These are phyloP conservation scores for Yarrowia sp. DNA, from an alignment of 805 yeast species.

Conservation along the genomic window DNA sequence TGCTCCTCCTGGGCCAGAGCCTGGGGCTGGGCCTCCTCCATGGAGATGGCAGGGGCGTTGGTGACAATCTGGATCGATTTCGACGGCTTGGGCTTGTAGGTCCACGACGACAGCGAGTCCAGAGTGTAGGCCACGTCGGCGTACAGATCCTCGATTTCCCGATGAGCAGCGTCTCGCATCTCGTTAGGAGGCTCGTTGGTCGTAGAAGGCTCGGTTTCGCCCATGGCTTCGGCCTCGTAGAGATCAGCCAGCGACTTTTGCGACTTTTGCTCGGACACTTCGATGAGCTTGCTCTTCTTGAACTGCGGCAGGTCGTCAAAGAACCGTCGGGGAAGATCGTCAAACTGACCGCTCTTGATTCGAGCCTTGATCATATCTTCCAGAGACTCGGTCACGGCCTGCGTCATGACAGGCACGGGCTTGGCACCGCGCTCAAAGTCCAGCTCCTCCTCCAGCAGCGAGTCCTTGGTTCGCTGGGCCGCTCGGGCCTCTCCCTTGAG, in stretches of 20 bases:
- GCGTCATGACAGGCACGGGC: conserved; percentile 94
- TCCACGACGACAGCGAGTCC: conserved; percentile 93
- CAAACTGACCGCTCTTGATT: conserved; percentile 74
- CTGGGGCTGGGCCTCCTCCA: conserved; percentile 97
- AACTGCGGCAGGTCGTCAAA: conserved; percentile 68
- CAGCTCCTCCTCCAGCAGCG: conserved; percentile 74
- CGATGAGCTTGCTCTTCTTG: conserved; percentile 58
- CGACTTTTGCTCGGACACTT: conserved; percentile 84
- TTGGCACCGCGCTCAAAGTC: conserved; percentile 93
- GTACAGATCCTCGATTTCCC: conserved; percentile 74
- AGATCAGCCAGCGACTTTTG: conserved; percentile 87
- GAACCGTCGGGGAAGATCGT: conserved; percentile 76
- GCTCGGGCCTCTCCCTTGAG: conserved; percentile 91
- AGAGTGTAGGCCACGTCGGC: conserved; percentile 69
- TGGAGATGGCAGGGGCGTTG: conserved; percentile 77
- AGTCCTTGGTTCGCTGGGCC: conserved; percentile 81
- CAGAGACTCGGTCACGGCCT: conserved; percentile 80
- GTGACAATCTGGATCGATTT: conserved; percentile 81
- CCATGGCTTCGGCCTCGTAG: conserved; percentile 80
- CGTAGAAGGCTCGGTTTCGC: conserved; percentile 52
- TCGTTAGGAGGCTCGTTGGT: conserved; percentile 61
- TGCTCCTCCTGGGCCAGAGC: conserved; percentile 74
- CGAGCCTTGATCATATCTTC: conserved; percentile 90
- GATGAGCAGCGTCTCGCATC: conserved; percentile 73
- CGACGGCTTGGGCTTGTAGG: conserved; percentile 89